These are phyloP conservation scores for Geosmithia flava DNA, from an alignment of 2,329 filamentous ascomycete genomes.

Conservation along the genomic window DNA sequence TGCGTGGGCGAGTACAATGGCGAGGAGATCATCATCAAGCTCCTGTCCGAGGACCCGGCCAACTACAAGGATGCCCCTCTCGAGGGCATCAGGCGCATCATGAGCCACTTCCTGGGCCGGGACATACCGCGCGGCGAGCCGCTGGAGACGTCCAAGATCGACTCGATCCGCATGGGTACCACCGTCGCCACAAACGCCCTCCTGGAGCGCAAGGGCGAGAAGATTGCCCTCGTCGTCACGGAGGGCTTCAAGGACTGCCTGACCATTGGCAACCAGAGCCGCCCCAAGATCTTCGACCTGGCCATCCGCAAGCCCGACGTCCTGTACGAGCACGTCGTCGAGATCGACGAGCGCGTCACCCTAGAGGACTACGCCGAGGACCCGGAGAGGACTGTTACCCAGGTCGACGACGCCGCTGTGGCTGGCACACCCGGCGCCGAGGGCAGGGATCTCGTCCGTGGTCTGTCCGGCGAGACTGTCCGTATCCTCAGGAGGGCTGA, in stretches of 20 bases:
- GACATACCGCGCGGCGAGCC: slow-evolving; percentile 71
- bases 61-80: slow-evolving; percentile 88
- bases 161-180: slow-evolving; percentile 91
- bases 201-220: slow-evolving; percentile 80
- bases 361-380: slow-evolving; percentile 89
- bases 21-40: slow-evolving; percentile 75
- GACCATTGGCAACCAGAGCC: slow-evolving; percentile 79
- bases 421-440: slow-evolving; percentile 32
- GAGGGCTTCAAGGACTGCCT: slow-evolving; percentile 81
- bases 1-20: slow-evolving; percentile 73
- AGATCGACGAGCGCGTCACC: slow-evolving; percentile 83
- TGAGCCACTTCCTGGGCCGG: slow-evolving; percentile 61
- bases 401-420: slow-evolving; percentile 34
- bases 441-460: slow-evolving; percentile 50
- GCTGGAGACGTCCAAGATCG: slow-evolving; percentile 72
- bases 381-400: slow-evolving; percentile 44
- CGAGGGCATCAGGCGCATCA: slow-evolving; percentile 78
- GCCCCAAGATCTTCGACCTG: slow-evolving; percentile 84
- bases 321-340: slow-evolving; percentile 73
- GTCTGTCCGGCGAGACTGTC: slow-evolving; percentile 58
- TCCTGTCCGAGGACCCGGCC: slow-evolving; percentile 77
- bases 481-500: slow-evolving; percentile 51
- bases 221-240: slow-evolving; percentile 77
- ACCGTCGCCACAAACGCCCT: slow-evolving; percentile 90
- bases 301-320: slow-evolving; percentile 80